Base-by-base conservation (phyloP, 176 grass and related monocot genomes). In the Zoysia japonica region DNA sequence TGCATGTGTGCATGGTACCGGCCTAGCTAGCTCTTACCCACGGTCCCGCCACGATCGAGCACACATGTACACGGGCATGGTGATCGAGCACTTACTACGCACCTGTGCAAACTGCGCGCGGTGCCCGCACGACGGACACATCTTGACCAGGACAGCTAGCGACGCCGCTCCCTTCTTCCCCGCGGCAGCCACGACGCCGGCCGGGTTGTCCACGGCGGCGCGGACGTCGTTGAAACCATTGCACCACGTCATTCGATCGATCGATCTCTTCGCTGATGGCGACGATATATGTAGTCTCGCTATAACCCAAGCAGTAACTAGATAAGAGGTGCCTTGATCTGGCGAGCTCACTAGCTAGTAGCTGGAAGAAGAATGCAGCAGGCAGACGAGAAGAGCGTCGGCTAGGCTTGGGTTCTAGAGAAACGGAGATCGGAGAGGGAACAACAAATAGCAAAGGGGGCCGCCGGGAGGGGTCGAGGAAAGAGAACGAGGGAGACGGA, bases 51-150 rank as follows among this genome's bases (percentile, higher is more conserved):
- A 28, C 28, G 28, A 28, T 28, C 28, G 28, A 28, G 28, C 28
- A 28, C 28, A 28, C 28, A 28, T 28, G 28, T 28, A 28, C 28
- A 28, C 28, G 0, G 28, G 28, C 28, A 28, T 28, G 28, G 28
- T 28, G 28, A 28, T 28, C 28, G 28, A 28, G 28, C 28, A 17
- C 53, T 9, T n/a, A 77, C 4, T 11, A 7, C 11, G n/a, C 50
- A 80, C 85, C 78, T 85, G 78, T 62, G 88, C 79, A 61, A 79
- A 93, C 9, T 81, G 91, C 46, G 87, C 84, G 41, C 78, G 88
- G 59, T 93, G 88, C 16, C 88, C 91, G 66, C 91, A 93, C 0
- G 91, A 87, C 15, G 91, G 91, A 77, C 91, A 93, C 50, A 73
- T 88, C 75, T 88, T 90, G 83, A 93, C 82, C 16, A 86, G 81